These are phyloP conservation scores for Neckera pumila DNA, from an alignment of 225 moss, liverwort and hornwort species.

Conservation along the genomic window DNA sequence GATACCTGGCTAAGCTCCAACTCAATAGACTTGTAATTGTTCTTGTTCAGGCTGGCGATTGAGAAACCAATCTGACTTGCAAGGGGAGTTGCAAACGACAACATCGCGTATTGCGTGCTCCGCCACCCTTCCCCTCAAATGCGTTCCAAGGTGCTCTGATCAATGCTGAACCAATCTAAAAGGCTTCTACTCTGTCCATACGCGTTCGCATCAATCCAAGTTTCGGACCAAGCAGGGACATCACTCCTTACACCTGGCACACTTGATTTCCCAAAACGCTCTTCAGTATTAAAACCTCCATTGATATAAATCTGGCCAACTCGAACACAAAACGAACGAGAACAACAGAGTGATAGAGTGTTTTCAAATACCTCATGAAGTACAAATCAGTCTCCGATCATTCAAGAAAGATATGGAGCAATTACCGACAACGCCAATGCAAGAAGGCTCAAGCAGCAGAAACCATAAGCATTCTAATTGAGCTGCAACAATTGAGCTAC, in stretches of 20 bases:
- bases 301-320: background rate
- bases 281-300: background rate
- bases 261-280: background rate
- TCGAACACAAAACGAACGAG: background rate
- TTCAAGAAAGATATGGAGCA: background rate
- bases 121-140: background rate
- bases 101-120: conserved; percentile 45
- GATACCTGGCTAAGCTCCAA: conserved; percentile 80
- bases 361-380: background rate
- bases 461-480: background rate
- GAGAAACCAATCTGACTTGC: conserved; percentile 90
- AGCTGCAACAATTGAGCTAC: background rate
- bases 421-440: background rate
- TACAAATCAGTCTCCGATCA: background rate
- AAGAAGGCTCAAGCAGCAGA: background rate
- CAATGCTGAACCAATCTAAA: conserved; percentile 3
- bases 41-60: conserved; percentile 74
- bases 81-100: conserved; percentile 82
- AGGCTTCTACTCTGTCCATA: background rate
- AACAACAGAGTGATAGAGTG: background rate
- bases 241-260: background rate
- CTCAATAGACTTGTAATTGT: conserved; percentile 73
- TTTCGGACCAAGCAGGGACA: background rate
- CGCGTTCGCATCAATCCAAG: background rate
- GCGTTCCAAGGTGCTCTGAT: background rate